A percentile compares a stretch with the other conserved stretches of the same genome.
These are phyloP conservation scores for Cicer yamashitae DNA, from an alignment of 306 rosid genomes.

Conservation along the genomic window DNA sequence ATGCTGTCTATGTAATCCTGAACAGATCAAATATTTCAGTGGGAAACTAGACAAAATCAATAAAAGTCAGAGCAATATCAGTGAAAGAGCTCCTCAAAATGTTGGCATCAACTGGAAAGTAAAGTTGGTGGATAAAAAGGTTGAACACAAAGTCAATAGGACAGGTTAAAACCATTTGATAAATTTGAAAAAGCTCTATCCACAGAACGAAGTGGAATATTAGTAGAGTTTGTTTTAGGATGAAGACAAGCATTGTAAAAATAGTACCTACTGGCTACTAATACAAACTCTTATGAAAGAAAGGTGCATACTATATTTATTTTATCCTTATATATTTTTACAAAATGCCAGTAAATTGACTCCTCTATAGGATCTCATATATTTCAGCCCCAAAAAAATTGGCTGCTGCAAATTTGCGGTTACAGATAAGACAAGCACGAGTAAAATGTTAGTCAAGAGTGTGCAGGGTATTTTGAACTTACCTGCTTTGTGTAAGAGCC, in stretches of 20 bases:
- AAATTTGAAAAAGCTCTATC: background rate
- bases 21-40: conserved; percentile 35
- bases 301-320: background rate
- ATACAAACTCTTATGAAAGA: background rate
- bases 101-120: background rate
- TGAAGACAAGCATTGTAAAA: background rate
- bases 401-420: conserved; percentile 28
- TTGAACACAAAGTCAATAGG: background rate
- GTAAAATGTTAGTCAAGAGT: conserved; percentile 18
- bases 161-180: background rate
- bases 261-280: background rate
- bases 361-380: conserved; percentile 6
- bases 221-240: background rate
- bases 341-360: background rate
- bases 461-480: conserved; percentile 18
- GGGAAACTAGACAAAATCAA: conserved; percentile 3
- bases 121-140: background rate
- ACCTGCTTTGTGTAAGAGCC: conserved; percentile 98
- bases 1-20: conserved; percentile 99
- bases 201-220: background rate
- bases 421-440: conserved; percentile 16
- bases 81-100: conserved; percentile 6
- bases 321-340: background rate
- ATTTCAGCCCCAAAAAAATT: background rate
- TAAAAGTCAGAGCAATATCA: conserved; percentile 32